Conservation (phyloP, 805 yeast genomes). For the Candida palmyrensis region DNA sequence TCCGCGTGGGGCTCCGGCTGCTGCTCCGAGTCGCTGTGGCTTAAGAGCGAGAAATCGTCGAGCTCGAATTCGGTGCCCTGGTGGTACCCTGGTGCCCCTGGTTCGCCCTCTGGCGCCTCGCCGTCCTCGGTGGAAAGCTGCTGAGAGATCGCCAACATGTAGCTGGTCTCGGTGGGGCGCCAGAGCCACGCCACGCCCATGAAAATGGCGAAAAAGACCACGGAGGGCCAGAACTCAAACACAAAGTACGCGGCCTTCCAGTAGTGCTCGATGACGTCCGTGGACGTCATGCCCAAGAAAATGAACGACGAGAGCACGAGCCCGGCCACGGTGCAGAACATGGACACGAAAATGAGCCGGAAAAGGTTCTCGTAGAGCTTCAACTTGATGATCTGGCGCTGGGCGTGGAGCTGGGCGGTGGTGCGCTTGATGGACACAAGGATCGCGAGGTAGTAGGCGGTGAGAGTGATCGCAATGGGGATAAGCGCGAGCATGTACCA, state of each 20-base stretch:
- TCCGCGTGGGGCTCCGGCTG: conserved; percentile 15
- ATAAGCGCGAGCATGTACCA: conserved; percentile 56
- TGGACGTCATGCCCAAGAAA: conserved; percentile 66
- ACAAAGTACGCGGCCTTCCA: conserved; percentile 92
- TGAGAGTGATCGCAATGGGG: conserved; percentile 68
- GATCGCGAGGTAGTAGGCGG: conserved; percentile 69
- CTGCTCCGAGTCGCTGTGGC: conserved; percentile 40
- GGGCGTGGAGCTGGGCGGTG: conserved; percentile 65
- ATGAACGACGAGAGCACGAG: conserved; percentile 65
- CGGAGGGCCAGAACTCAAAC: conserved; percentile 92
- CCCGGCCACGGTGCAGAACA: conserved; percentile 67
- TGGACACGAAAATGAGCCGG: conserved; percentile 66
- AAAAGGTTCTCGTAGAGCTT: conserved; percentile 79
- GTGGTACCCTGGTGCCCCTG: conserved; percentile 18
- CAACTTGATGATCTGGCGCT: conserved; percentile 88
- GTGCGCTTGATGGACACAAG: conserved; percentile 72
- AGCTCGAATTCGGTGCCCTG: conserved; percentile 55
- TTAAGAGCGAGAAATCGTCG: conserved; percentile 51
- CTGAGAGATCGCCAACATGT: conserved; percentile 89
- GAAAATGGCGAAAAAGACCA: conserved; percentile 80
- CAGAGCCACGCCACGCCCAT: conserved; percentile 82
- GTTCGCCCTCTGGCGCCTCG: conserved; percentile 53
- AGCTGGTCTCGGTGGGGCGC: conserved; percentile 96
- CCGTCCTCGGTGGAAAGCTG: conserved; percentile 71
- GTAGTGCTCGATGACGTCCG: conserved; percentile 74